Evolutionary conservation across 2,329 filamentous ascomycete genomes (phyloP).

Genomic region (Xylariomycetidae sp.): DNA sequence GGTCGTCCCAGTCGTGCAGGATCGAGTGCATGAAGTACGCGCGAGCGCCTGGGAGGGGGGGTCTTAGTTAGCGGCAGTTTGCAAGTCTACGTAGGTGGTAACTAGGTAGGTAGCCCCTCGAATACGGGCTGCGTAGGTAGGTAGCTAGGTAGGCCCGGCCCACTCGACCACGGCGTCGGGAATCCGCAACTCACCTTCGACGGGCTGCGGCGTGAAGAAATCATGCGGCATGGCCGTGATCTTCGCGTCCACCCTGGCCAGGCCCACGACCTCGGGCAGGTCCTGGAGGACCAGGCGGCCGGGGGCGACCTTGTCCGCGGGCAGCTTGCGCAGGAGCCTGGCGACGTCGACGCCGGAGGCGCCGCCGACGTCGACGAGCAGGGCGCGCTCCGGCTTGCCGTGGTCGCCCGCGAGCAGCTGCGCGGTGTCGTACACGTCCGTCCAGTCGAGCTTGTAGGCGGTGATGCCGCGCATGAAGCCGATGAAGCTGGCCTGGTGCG

Average conservation of each 20-base stretch:
- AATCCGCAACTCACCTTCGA: conserved; percentile 19
- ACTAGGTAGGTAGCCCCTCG: too few species aligned
- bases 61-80: background rate
- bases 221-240: conserved; percentile 15
- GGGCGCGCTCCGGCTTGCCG: conserved; percentile 8
- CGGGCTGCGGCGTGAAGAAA: too few species aligned
- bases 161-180: too few species aligned
- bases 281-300: conserved; percentile 32
- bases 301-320: conserved; percentile 24
- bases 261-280: conserved; percentile 29
- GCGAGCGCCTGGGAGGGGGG: conserved; percentile 26
- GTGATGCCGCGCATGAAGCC: conserved; percentile 30
- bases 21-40: conserved; percentile 23
- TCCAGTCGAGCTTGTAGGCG: conserved; percentile 28
- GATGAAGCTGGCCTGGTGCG: conserved; percentile 25
- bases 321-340: conserved; percentile 24
- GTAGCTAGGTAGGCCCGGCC: too few species aligned
- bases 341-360: conserved; percentile 31
- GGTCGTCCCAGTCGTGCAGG: conserved; percentile 27
- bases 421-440: conserved; percentile 22
- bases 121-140: too few species aligned
- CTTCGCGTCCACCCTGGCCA: conserved; percentile 14
- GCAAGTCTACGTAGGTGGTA: too few species aligned
- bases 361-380: conserved; percentile 34
- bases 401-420: conserved; percentile 14